phyloP scores from a whole-genome alignment of 306 rosid genomes.

The Citrullus mucosospermus region DNA sequence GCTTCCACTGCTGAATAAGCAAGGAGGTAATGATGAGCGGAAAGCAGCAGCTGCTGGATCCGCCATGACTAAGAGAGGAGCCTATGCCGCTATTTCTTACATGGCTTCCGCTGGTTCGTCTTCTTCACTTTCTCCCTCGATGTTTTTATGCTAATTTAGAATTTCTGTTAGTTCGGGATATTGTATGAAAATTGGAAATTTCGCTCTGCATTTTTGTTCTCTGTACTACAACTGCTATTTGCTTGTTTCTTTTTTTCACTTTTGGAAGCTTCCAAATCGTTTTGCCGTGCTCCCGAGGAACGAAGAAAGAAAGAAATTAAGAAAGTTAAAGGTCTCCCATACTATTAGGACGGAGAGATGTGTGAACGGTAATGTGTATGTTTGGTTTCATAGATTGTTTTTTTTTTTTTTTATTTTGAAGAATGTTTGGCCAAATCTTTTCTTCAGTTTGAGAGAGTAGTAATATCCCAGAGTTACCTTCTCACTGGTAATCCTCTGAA shows the following conservation, averaged over 20 bases:
- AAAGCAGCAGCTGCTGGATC: slow-evolving; percentile 6
- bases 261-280: not conserved
- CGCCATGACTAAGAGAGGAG: slow-evolving; percentile 44
- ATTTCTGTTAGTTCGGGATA: too few relatives aligned
- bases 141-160: not conserved
- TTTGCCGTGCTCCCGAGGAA: not conserved
- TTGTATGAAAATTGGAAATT: too few relatives aligned
- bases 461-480: not conserved
- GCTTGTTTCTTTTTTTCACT: not conserved
- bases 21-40: not conserved
- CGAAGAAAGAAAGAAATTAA: not conserved
- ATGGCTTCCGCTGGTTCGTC: slow-evolving; percentile 58
- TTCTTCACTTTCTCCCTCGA: slow-evolving; percentile 8
- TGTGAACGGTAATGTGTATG: not conserved
- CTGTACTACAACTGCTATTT: not conserved
- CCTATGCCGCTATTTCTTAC: slow-evolving; percentile 50
- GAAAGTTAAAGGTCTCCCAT: not conserved
- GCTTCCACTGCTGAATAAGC: slow-evolving; percentile 19
- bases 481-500: not conserved
- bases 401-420: not conserved
- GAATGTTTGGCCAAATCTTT: not conserved
- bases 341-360: not conserved
- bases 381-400: not conserved
- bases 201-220: too few relatives aligned
- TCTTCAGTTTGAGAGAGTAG: not conserved